A percentile compares a stretch with the other conserved stretches of the same genome.
These are phyloP conservation scores for Casuarina cunninghamiana DNA, from an alignment of 306 rosid genomes.

Conservation along the genomic window DNA sequence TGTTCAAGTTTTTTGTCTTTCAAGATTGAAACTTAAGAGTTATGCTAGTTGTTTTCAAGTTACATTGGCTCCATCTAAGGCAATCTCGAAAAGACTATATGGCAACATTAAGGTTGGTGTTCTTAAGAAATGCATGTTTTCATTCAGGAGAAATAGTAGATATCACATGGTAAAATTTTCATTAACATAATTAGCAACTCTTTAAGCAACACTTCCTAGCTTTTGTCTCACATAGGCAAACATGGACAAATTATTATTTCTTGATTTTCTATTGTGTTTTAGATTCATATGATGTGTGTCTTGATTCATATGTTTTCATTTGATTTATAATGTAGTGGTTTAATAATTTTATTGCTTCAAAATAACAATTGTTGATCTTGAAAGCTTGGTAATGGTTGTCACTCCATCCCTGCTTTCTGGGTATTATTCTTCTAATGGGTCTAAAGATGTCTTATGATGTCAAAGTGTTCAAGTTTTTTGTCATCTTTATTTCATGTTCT, in stretches of 20 bases:
- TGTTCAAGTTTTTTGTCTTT: constrained; percentile 48
- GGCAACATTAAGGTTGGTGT: constrained; percentile 51
- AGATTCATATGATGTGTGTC: background rate
- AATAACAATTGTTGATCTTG: no score
- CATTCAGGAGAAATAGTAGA: background rate
- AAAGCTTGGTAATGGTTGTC: no score
- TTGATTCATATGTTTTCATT: background rate
- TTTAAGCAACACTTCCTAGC: background rate
- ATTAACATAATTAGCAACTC: constrained; percentile 37
- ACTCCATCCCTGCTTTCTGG: no score
- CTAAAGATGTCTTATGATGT: no score
- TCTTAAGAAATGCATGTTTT: background rate
- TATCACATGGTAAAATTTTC: constrained; percentile 28
- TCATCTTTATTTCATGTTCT: background rate
- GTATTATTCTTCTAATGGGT: no score
- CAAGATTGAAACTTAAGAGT: constrained; percentile 63
- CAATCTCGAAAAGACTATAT: constrained; percentile 27
- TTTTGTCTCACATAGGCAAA: no score
- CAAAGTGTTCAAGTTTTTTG: background rate
- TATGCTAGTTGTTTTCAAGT: constrained; percentile 50
- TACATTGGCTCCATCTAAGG: no score
- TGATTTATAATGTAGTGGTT: background rate
- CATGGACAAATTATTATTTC: no score
- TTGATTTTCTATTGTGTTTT: background rate
- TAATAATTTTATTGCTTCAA: no score